Percentiles rank a stretch among this genome's conserved stretches.
These are phyloP conservation scores for Penicillium sp. DNA, from an alignment of 2,329 filamentous ascomycete genomes.

Conservation along the genomic window DNA sequence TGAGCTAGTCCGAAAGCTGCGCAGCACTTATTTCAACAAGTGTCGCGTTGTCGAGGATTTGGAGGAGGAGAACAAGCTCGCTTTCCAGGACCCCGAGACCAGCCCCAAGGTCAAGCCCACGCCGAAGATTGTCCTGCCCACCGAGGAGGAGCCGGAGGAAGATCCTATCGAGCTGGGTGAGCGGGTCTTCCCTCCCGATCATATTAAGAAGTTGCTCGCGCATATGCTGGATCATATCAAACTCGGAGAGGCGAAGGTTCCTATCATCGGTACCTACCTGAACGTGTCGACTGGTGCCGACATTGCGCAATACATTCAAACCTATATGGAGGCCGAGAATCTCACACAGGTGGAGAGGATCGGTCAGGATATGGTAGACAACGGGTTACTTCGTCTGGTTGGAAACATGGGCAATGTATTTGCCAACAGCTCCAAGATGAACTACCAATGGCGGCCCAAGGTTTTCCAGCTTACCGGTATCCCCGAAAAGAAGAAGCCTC, in stretches of 20 bases:
- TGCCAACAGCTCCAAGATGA: slow-evolving; percentile 95
- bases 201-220: slow-evolving; percentile 84
- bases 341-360: slow-evolving; percentile 92
- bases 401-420: slow-evolving; percentile 95
- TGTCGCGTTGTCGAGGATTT: slow-evolving; percentile 93
- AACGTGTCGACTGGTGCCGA: slow-evolving; percentile 91
- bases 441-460: slow-evolving; percentile 95
- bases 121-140: slow-evolving; percentile 81
- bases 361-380: slow-evolving; percentile 84
- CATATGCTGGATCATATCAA: slow-evolving; percentile 87
- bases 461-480: slow-evolving; percentile 85
- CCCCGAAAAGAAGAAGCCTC: slow-evolving; percentile 78
- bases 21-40: slow-evolving; percentile 98
- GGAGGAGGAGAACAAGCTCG: slow-evolving; percentile 97
- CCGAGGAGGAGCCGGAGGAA: slow-evolving; percentile 70
- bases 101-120: slow-evolving; percentile 63
- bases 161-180: slow-evolving; percentile 90
- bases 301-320: slow-evolving; percentile 93
- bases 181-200: slow-evolving; percentile 78
- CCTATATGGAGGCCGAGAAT: slow-evolving; percentile 78
- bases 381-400: slow-evolving; percentile 85
- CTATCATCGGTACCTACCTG: slow-evolving; percentile 90
- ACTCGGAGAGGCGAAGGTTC: slow-evolving; percentile 88
- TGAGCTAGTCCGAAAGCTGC: slow-evolving; percentile 86
- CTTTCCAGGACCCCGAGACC: slow-evolving; percentile 81